Base-by-base conservation (phyloP, 2,329 filamentous ascomycete genomes). In the Trichoderma pleuroti region DNA sequence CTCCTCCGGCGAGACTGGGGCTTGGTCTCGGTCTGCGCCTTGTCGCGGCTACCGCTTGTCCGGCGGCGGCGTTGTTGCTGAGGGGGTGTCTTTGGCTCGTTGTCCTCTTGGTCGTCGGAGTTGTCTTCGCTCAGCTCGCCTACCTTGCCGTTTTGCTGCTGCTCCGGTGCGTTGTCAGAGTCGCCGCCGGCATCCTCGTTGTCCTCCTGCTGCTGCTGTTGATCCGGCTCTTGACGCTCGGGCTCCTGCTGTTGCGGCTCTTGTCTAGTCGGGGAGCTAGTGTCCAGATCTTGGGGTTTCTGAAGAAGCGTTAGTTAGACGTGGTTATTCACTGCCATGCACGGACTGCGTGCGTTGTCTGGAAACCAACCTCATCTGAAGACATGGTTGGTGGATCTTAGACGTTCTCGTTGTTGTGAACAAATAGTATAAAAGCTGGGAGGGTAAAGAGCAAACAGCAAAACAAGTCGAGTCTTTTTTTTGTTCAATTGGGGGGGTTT, bases 1-100 rank as follows among this genome's bases (percentile, higher is more conserved):
- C 72, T 74, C 68, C 73, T 76, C 70, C 70, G 74, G n/a, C 65
- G 65, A 34, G 30, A 11, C 72, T 32, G 39, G 46, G 32, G 57
- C 61, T 52, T 64, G 69, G 28, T 66, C 56, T 64, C 60, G 14
- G 60, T 57, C 14, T 56, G 68, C 21, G 24, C 7, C 49, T 34
- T 64, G n/a, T 57, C 30, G 60, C 49, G 67, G 49, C 34, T 56
- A 21, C 36, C 66, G 2, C 67, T 46, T 26, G 67, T 42, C 11
- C 30, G 30, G 11, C 56, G 32, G 14, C 57, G 68, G 8, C 56
- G 32, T 10, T 42, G 67, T 24, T 60, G 68, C 32, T 54, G 60
- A 1, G 68, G 68, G 32, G 69, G 62, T 21, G 69, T 70, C 18
- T 54, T 36, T 1, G 69, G 69, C 39, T 70, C 69, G 16, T 70